Conservation (phyloP, 208 protist genomes). For the Crithidia expoeki region DNA sequence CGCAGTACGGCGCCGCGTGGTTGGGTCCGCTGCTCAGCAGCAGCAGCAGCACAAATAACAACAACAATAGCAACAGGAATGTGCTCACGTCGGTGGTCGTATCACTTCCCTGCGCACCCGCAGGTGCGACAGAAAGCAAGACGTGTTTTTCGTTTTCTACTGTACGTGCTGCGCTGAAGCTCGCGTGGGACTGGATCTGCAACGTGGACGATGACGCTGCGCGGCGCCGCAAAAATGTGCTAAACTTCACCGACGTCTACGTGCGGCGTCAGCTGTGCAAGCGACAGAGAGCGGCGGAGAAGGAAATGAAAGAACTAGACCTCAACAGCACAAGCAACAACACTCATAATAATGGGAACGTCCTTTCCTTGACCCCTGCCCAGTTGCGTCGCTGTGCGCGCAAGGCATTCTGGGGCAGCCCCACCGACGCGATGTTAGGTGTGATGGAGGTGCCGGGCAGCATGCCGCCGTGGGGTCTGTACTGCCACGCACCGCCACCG, state of each 20-base stretch:
- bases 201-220: slow-evolving; percentile 12
- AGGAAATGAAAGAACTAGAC: not conserved
- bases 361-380: not conserved
- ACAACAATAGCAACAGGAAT: not conserved
- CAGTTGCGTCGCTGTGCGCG: slow-evolving; percentile 7
- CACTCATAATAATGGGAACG: not conserved
- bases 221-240: not conserved
- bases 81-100: not conserved
- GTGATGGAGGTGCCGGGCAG: slow-evolving; percentile 45
- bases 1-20: not conserved
- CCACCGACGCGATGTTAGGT: slow-evolving; percentile 51
- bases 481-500: slow-evolving; percentile 11
- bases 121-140: not conserved
- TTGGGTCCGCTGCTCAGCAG: not conserved
- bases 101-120: not conserved
- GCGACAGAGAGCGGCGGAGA: not conserved
- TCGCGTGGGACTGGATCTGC: not conserved
- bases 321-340: not conserved
- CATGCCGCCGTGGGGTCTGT: slow-evolving; percentile 41
- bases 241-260: slow-evolving; percentile 34
- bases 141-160: not conserved
- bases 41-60: not conserved
- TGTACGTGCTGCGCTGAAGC: not conserved
- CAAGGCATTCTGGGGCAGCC: slow-evolving; percentile 40
- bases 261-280: slow-evolving; percentile 18